phyloP scores from a whole-genome alignment of 139 green algal genomes.

The Coccomyxa sp. region DNA sequence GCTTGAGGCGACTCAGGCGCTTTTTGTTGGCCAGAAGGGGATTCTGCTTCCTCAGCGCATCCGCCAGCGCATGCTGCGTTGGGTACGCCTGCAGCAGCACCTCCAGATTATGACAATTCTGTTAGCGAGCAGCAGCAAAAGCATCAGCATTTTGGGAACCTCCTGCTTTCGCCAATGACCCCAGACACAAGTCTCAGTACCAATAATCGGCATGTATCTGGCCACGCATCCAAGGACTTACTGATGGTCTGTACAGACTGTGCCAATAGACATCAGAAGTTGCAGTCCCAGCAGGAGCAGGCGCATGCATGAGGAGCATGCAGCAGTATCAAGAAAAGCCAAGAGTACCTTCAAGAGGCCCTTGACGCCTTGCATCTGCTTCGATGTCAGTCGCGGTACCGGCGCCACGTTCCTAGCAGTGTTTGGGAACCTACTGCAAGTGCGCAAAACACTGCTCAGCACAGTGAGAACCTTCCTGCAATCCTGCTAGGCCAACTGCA shows the following conservation, averaged over 20 bases:
- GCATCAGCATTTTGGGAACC: too few species aligned
- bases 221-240: neutral
- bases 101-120: neutral
- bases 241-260: neutral
- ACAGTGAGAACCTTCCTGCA: neutral
- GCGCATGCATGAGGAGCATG: neutral
- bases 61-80: constrained; percentile 7
- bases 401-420: neutral
- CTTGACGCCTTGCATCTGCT: neutral
- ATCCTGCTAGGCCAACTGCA: neutral
- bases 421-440: neutral
- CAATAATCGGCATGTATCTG: neutral
- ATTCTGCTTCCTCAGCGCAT: constrained; percentile 4
- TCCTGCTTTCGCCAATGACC: too few species aligned
- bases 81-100: constrained; percentile 10
- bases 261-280: neutral
- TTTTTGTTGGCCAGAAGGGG: constrained; percentile 26
- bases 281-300: neutral
- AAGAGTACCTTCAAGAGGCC: neutral
- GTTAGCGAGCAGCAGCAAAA: too few species aligned
- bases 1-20: constrained; percentile 48
- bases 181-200: too few species aligned
- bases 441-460: neutral
- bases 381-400: neutral
- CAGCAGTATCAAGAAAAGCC: neutral